Evolutionary conservation across 192 early-diverging fungal species (phyloP).

Genomic region (Umbelopsis sp.): DNA sequence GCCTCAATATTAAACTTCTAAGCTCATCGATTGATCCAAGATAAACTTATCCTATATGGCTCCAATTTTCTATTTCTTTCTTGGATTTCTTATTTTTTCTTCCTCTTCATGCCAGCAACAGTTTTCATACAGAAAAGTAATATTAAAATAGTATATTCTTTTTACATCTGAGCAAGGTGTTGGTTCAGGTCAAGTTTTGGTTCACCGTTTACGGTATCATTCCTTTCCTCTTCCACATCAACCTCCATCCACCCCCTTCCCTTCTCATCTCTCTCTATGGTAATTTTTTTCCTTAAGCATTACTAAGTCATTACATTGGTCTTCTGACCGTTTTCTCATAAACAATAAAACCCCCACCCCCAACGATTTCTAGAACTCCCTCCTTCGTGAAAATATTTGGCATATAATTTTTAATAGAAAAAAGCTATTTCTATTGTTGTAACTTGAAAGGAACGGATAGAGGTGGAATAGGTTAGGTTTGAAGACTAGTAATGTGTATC

Average conservation of each 20-base stretch:
- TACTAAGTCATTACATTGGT: not conserved
- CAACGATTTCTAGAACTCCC: not conserved
- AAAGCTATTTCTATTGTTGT: not conserved
- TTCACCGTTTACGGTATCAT: constrained; percentile 16
- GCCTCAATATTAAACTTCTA: constrained; percentile 28
- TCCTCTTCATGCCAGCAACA: not conserved
- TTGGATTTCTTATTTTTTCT: constrained; percentile 8
- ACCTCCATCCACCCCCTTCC: not conserved
- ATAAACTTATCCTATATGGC: constrained; percentile 1
- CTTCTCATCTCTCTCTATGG: not conserved
- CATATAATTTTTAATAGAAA: too few species aligned
- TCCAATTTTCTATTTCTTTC: not conserved
- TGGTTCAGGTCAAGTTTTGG: not conserved
- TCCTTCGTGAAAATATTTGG: too few species aligned
- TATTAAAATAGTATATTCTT: constrained; percentile 1
- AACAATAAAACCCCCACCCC: not conserved
- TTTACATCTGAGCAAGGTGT: not conserved
- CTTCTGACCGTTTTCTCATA: not conserved
- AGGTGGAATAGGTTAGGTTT: not conserved
- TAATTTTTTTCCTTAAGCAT: constrained; percentile 4
- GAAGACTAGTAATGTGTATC: constrained; percentile 8
- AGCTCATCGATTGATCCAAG: not conserved
- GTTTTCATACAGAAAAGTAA: constrained; percentile 2
- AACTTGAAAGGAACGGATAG: not conserved
- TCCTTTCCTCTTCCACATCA: not conserved